Evolutionary conservation across 1,284 basidiomycete genomes (phyloP).

Genomic region (Apiotrichum veenhuisii): DNA sequence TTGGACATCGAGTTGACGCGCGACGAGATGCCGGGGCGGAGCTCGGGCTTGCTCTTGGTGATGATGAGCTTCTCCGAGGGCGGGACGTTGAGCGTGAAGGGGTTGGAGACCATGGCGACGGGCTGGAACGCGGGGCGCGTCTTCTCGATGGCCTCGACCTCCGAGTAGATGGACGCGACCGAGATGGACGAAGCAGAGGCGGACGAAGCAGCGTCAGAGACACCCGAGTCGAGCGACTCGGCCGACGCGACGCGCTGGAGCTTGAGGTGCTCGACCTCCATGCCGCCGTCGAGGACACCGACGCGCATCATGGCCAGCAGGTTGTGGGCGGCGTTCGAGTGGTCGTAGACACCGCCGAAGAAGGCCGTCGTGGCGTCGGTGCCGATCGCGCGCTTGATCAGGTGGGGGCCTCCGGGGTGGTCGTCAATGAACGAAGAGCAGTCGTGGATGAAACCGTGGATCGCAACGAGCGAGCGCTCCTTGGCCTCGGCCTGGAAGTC

Average conservation of each 20-base stretch:
- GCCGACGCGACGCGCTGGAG: conserved; percentile 16
- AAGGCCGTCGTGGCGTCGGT: conserved; percentile 87
- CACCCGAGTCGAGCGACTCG: conserved; percentile 26
- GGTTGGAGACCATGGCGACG: conserved; percentile 36
- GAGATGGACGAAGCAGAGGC: conserved; percentile 41
- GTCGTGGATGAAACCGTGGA: conserved; percentile 89
- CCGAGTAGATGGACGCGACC: conserved; percentile 31
- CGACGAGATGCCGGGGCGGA: conserved; percentile 38
- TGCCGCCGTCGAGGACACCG: conserved; percentile 74
- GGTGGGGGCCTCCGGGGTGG: conserved; percentile 73
- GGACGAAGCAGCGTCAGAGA: conserved; percentile 36
- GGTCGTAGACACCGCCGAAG: conserved; percentile 90
- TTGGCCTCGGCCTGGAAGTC: conserved; percentile 67
- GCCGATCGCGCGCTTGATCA: conserved; percentile 64
- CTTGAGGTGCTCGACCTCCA: conserved; percentile 58
- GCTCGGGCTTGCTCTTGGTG: conserved; percentile 36
- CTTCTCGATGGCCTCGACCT: conserved; percentile 16
- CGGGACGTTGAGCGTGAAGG: conserved; percentile 39
- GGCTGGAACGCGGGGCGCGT: conserved; percentile 39
- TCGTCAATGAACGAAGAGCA: conserved; percentile 80
- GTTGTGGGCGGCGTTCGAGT: conserved; percentile 81
- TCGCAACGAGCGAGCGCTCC: conserved; percentile 71
- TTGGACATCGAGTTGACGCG: conserved; percentile 7
- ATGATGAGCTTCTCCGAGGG: conserved; percentile 48
- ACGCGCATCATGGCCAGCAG: conserved; percentile 86